phyloP scores from a whole-genome alignment of 805 yeast genomes.

The Pichia deserticola region DNA sequence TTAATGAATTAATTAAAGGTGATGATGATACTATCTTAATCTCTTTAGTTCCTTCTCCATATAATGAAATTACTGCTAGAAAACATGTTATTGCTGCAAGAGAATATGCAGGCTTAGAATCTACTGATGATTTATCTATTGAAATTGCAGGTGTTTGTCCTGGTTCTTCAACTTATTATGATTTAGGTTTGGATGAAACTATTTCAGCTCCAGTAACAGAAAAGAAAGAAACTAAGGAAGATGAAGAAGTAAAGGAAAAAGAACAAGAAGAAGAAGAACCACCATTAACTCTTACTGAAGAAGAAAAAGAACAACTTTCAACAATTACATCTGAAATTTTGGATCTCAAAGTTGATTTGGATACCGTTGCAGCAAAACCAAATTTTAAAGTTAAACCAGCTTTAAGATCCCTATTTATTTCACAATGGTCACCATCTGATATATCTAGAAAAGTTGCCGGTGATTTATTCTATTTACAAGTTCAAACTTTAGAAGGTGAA shows the following conservation, averaged over 20 bases:
- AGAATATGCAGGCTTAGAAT: slow-evolving; percentile 48
- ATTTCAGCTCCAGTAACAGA: background rate
- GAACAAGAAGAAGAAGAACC: slow-evolving; percentile 16
- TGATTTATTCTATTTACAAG: slow-evolving; percentile 68
- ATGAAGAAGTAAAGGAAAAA: slow-evolving; percentile 9
- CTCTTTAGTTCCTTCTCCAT: slow-evolving; percentile 44
- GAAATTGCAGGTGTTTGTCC: slow-evolving; percentile 32
- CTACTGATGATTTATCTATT: slow-evolving; percentile 36
- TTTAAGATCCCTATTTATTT: slow-evolving; percentile 48
- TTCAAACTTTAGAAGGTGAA: slow-evolving; percentile 77
- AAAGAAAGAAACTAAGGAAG: background rate
- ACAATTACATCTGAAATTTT: slow-evolving; percentile 16
- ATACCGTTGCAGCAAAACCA: slow-evolving; percentile 26
- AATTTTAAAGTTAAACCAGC: slow-evolving; percentile 37
- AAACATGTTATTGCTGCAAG: slow-evolving; percentile 59
- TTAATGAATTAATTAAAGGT: slow-evolving; percentile 26
- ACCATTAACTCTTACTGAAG: slow-evolving; percentile 22
- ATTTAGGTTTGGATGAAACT: slow-evolving; percentile 32
- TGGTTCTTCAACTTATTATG: slow-evolving; percentile 45
- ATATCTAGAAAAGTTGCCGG: slow-evolving; percentile 56
- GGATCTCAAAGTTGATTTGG: slow-evolving; percentile 8
- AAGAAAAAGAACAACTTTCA: slow-evolving; percentile 23
- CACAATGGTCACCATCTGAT: slow-evolving; percentile 86
- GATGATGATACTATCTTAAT: slow-evolving; percentile 31
- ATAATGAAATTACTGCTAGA: slow-evolving; percentile 52